A percentile compares a stretch with the other conserved stretches of the same genome.
These are phyloP conservation scores for Rhynchosporium graminicola DNA, from an alignment of 2,329 filamentous ascomycete species.

Conservation along the genomic window DNA sequence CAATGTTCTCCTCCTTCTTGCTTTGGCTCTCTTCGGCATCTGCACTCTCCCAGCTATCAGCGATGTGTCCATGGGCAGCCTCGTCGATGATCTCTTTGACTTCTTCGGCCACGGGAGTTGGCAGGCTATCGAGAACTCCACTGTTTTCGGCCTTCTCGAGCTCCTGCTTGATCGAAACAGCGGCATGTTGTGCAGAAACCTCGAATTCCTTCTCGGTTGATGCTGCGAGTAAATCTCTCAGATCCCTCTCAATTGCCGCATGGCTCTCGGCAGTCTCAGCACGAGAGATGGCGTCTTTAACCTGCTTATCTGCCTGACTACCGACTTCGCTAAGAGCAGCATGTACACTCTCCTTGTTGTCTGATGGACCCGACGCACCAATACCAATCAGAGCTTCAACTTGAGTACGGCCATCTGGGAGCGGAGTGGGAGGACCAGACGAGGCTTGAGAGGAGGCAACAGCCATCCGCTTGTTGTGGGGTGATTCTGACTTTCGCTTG, in stretches of 20 bases:
- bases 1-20: slow-evolving; percentile 66
- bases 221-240: slow-evolving; percentile 52
- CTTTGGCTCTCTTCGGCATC: slow-evolving; percentile 68
- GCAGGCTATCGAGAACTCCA: slow-evolving; percentile 55
- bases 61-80: slow-evolving; percentile 57
- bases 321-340: slow-evolving; percentile 70
- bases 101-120: slow-evolving; percentile 54
- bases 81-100: slow-evolving; percentile 61
- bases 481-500: slow-evolving; percentile 36
- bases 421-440: slow-evolving; percentile 34
- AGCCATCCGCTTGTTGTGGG: slow-evolving; percentile 37
- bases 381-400: slow-evolving; percentile 40
- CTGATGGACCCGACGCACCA: slow-evolving; percentile 36
- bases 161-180: slow-evolving; percentile 53
- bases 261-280: slow-evolving; percentile 49
- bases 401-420: slow-evolving; percentile 43
- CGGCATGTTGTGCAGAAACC: slow-evolving; percentile 49
- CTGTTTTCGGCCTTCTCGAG: slow-evolving; percentile 56
- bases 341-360: slow-evolving; percentile 65
- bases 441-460: slow-evolving; percentile 31
- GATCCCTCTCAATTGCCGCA: slow-evolving; percentile 51
- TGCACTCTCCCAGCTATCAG: slow-evolving; percentile 90
- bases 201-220: slow-evolving; percentile 57
- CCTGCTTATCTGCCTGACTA: slow-evolving; percentile 57
- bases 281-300: slow-evolving; percentile 62